Evolutionary conservation across 2,329 filamentous ascomycete genomes (phyloP).

Genomic region (Penicillium sp.): DNA sequence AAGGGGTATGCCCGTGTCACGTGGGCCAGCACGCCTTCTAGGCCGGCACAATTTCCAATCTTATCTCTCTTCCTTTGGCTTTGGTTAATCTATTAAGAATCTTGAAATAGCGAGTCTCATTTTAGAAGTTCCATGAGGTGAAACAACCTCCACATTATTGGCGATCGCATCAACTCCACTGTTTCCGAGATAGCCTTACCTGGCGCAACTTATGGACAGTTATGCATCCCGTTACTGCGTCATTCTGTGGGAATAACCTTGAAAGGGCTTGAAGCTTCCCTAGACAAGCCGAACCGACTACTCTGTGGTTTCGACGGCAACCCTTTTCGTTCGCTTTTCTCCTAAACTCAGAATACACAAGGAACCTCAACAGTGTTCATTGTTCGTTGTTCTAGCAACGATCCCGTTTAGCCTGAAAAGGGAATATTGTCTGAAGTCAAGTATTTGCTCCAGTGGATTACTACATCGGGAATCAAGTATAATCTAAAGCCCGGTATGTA

Average conservation of each 20-base stretch:
- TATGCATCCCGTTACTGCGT: not conserved
- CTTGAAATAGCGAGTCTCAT: not conserved
- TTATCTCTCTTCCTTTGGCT: not conserved
- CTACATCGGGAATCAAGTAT: constrained; percentile 17
- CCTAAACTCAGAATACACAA: not conserved
- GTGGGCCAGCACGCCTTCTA: not conserved
- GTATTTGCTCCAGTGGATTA: constrained; percentile 12
- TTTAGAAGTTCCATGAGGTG: not conserved
- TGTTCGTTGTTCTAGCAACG: constrained; percentile 16
- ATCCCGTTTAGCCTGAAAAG: constrained; percentile 5
- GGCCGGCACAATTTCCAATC: not conserved
- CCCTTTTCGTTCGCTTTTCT: not conserved
- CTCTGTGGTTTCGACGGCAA: not conserved
- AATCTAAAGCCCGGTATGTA: not conserved
- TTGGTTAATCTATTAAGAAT: not conserved
- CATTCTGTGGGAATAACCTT: not conserved
- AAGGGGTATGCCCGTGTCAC: not conserved
- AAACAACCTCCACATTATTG: not conserved
- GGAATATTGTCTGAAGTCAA: constrained; percentile 1
- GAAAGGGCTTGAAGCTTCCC: not conserved
- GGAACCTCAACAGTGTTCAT: not conserved
- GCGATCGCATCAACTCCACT: constrained; percentile 1
- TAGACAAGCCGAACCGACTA: not conserved
- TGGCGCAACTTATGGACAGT: not conserved
- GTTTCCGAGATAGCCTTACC: not conserved